These are phyloP conservation scores for Russula virescens DNA, from an alignment of 768 basidiomycete species.

Conservation along the genomic window DNA sequence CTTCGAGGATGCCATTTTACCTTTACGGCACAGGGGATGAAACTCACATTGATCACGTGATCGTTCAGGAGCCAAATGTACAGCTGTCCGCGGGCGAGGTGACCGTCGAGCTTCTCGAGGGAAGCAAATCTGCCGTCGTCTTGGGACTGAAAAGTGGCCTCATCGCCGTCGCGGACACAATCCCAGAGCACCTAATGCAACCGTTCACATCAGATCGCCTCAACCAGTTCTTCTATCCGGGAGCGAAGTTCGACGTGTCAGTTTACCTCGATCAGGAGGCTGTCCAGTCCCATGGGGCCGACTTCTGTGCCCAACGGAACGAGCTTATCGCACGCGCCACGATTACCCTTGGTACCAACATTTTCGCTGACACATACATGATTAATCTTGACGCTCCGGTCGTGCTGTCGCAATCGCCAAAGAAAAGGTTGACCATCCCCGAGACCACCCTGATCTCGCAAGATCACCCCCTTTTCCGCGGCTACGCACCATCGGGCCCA, in stretches of 20 bases:
- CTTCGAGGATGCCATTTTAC: constrained; percentile 36
- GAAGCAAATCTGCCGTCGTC: constrained; percentile 4
- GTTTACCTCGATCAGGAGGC: constrained; percentile 19
- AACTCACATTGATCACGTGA: constrained; percentile 34
- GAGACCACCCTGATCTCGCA: neutral
- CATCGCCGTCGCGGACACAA: constrained; percentile 19
- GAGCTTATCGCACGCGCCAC: constrained; percentile 20
- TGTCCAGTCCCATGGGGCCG: constrained; percentile 13
- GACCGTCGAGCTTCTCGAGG: constrained; percentile 13
- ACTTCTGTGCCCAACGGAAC: constrained; percentile 16
- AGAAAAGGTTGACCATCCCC: constrained; percentile 2
- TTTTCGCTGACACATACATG: constrained; percentile 18
- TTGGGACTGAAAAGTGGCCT: constrained; percentile 21
- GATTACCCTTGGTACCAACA: constrained; percentile 20
- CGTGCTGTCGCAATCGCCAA: neutral
- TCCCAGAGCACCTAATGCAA: constrained; percentile 25
- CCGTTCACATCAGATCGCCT: constrained; percentile 14
- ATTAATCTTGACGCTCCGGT: constrained; percentile 16
- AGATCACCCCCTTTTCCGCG: constrained; percentile 23
- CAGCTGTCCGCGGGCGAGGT: constrained; percentile 26
- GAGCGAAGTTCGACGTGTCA: constrained; percentile 15
- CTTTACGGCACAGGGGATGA: constrained; percentile 34
- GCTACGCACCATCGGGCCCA: neutral
- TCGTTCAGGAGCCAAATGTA: constrained; percentile 26
- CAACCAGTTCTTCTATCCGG: constrained; percentile 15